Conservation (phyloP, 805 yeast genomes). For the Starmerella bacillaris region DNA sequence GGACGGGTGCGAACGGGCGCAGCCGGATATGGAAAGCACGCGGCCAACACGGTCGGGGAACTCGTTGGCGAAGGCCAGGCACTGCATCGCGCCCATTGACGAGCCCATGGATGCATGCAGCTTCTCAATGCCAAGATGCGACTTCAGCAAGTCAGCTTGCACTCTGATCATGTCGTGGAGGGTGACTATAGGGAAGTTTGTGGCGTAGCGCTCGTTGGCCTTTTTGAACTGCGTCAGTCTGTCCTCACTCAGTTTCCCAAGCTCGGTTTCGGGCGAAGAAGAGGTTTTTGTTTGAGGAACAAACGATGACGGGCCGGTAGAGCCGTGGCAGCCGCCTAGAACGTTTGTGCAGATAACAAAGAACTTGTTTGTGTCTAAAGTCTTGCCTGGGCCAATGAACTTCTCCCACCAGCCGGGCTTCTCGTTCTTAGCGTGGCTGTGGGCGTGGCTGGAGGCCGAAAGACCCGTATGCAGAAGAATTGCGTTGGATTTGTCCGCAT, state of each 20-base stretch:
- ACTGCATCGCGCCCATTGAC: slow-evolving; percentile 99
- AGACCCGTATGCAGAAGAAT: slow-evolving; percentile 76
- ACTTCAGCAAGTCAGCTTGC: slow-evolving; percentile 49
- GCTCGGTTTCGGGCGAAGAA: no score
- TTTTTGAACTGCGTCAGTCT: no score
- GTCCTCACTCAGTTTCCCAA: no score
- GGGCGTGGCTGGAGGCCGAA: slow-evolving; percentile 87
- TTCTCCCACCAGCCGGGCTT: slow-evolving; percentile 91
- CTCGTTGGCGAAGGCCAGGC: slow-evolving; percentile 69
- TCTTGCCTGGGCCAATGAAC: slow-evolving; percentile 66
- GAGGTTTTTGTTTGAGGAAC: slow-evolving; percentile 63
- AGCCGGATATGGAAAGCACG: slow-evolving; percentile 69
- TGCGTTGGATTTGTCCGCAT: slow-evolving; percentile 46
- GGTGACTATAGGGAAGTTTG: slow-evolving; percentile 72
- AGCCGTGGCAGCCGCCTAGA: slow-evolving; percentile 86
- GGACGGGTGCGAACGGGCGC: slow-evolving; percentile 86
- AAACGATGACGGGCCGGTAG: slow-evolving; percentile 74
- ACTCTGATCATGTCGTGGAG: slow-evolving; percentile 84
- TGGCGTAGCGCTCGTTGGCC: slow-evolving; percentile 53
- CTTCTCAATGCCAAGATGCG: slow-evolving; percentile 43
- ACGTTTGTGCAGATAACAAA: slow-evolving; percentile 82
- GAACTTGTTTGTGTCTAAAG: slow-evolving; percentile 63
- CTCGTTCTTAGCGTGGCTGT: slow-evolving; percentile 50
- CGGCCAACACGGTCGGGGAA: slow-evolving; percentile 60
- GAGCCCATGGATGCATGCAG: slow-evolving; percentile 73